phyloP scores from a whole-genome alignment of 495 filamentous ascomycete species.

The Xylaria venustula region DNA sequence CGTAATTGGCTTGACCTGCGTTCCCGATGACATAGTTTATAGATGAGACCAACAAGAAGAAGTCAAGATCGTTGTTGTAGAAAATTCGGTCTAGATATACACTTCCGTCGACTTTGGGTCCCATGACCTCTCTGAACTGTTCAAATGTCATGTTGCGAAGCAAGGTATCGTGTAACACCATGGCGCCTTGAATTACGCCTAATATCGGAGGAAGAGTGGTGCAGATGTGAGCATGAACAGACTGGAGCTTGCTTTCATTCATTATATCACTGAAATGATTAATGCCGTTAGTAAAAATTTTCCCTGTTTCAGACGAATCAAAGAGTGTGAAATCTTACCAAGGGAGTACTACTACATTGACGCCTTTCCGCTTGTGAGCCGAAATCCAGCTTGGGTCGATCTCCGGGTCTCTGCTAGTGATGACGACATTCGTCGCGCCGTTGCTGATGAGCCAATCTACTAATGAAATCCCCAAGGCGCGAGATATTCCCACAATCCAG shows the following conservation, averaged over 20 bases:
- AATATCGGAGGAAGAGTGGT: conserved; percentile 33
- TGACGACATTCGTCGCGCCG: conserved; percentile 40
- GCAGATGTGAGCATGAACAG: background rate
- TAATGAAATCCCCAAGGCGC: conserved; percentile 42
- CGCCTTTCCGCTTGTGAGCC: conserved; percentile 18
- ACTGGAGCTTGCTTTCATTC: conserved; percentile 2
- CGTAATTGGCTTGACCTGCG: conserved; percentile 48
- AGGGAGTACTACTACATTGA: background rate
- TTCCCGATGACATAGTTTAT: conserved; percentile 34
- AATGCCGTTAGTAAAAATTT: background rate
- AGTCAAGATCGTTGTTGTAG: conserved; percentile 36
- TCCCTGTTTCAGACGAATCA: background rate
- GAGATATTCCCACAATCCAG: conserved; percentile 44
- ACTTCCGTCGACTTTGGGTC: conserved; percentile 37
- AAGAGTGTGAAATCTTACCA: background rate
- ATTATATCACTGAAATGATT: conserved; percentile 16
- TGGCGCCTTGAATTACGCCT: conserved; percentile 44
- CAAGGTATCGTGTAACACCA: conserved; percentile 36
- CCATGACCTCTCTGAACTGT: conserved; percentile 19
- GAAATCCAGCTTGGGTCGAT: conserved; percentile 36
- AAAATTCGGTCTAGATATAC: conserved; percentile 36
- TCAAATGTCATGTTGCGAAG: conserved; percentile 33
- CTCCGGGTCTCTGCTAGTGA: conserved; percentile 46
- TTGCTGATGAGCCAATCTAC: conserved; percentile 45
- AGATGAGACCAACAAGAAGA: conserved; percentile 42